Base-by-base conservation (phyloP, 2,329 filamentous ascomycete species). In the Zasmidium cellare region DNA sequence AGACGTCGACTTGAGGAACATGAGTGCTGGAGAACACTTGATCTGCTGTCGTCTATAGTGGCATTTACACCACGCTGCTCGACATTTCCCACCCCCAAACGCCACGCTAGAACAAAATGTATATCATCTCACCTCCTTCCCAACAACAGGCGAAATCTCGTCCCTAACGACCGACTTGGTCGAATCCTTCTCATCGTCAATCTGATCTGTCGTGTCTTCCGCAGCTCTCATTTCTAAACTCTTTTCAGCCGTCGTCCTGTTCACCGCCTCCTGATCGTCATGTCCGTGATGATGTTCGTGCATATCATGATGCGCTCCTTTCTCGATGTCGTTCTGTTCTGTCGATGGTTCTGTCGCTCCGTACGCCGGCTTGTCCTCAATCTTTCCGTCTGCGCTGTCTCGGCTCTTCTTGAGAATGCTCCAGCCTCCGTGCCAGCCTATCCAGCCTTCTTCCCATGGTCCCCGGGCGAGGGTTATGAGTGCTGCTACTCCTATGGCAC, bases 351-450 rank as follows among this genome's bases (percentile, higher is more conserved):
- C 63, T 23, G 48, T 56, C 35, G 58, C 55, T 41, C 35, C 35
- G 16, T 18, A 28, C 35, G 35, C 16, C 11, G 35, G 35, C 16
- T 41, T 41, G 45, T 64, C 60, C 20, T 51, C 67, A 18, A 69
- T 69, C 63, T 68, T 76, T 18, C 76, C 76, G 69, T 78, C 76
- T 22, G 74, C 74, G 67, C 67, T 76, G 23, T 63, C 63, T 41
- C 28, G 50, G 57, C 62, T 71, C 67, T 74, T 76, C 71, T 77
- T 80, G 58, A 58, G 67, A 55, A 85, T 72, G 57, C 75, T 77
- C 77, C 80, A 83, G 0, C 84, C 84, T 1, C 84, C 84, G 18
- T 71, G 71, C 85, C 85, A 87, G 0, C 85, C 85, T 47, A 85
- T 57, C 85, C 85, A 87, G 0, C 80, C 73, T 25, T 74, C 76